These are phyloP conservation scores for Curvularia spicifera DNA, from an alignment of 2,329 filamentous ascomycete species.

Conservation along the genomic window DNA sequence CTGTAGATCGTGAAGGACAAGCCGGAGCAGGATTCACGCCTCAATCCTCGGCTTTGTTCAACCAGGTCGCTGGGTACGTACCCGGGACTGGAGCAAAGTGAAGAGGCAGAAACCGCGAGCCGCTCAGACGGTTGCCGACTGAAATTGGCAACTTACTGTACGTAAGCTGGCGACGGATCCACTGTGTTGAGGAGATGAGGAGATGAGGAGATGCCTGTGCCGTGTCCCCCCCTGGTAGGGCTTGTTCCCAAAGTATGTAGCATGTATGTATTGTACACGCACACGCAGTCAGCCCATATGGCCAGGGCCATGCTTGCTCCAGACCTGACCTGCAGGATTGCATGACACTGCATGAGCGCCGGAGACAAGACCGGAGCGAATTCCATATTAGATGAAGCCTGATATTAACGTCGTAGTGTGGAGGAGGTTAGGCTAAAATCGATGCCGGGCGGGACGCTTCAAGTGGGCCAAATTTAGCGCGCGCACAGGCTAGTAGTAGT, in stretches of 20 bases:
- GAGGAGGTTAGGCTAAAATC: conserved; percentile 43
- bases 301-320: conserved; percentile 28
- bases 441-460: conserved; percentile 25
- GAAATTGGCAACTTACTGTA: neutral
- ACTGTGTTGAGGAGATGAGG: neutral
- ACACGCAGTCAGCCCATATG: conserved; percentile 30
- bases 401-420: conserved; percentile 40
- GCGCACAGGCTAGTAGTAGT: conserved; percentile 7
- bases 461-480: conserved; percentile 31
- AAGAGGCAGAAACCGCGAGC: neutral
- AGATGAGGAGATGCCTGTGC: neutral
- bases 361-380: conserved; percentile 25
- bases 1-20: conserved; percentile 2
- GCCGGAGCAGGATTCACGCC: neutral
- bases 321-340: conserved; percentile 28
- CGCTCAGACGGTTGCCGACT: neutral
- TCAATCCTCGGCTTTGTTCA: conserved; percentile 8
- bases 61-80: conserved; percentile 25
- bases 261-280: conserved; percentile 5
- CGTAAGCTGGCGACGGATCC: neutral
- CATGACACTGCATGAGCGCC: conserved; percentile 20
- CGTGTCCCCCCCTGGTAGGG: conserved; percentile 12
- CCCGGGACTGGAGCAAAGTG: conserved; percentile 11
- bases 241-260: conserved; percentile 30
- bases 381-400: conserved; percentile 33